phyloP scores from a whole-genome alignment of 139 green algal genomes.

The Coelastrella sp. region DNA sequence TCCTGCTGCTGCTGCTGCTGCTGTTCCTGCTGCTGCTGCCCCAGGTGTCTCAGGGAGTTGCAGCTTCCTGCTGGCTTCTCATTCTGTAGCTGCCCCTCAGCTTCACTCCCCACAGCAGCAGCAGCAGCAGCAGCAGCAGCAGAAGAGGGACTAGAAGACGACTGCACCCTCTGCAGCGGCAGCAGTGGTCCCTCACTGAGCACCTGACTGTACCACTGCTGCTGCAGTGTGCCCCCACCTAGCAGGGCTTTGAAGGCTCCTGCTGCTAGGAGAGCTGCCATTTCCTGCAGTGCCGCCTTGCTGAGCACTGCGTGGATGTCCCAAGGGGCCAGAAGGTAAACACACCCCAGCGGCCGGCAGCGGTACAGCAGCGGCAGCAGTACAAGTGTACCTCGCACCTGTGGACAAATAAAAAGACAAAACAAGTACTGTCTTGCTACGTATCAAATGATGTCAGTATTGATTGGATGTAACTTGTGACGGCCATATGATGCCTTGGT shows the following conservation, averaged over 20 bases:
- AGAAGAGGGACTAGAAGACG: neutral
- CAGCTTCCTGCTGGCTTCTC: neutral
- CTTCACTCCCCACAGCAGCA: neutral
- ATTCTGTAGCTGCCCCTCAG: neutral
- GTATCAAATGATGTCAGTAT: neutral
- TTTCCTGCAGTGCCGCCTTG: conserved; percentile 46
- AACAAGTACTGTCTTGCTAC: no score
- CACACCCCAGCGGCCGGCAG: conserved; percentile 55
- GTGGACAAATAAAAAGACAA: no score
- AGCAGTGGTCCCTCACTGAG: conserved; percentile 13
- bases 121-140: neutral
- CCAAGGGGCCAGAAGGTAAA: conserved; percentile 56
- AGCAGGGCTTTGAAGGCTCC: conserved; percentile 30
- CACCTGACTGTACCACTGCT: conserved; percentile 26
- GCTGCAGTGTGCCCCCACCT: conserved; percentile 5
- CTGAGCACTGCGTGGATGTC: conserved; percentile 52
- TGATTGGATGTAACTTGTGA: no score
- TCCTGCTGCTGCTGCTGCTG: neutral
- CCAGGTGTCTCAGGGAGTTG: neutral
- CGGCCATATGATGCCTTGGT: neutral
- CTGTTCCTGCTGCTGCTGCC: neutral
- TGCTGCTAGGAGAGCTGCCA: conserved; percentile 41
- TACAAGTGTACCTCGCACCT: conserved; percentile 55
- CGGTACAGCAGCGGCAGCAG: conserved; percentile 57
- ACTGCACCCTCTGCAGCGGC: neutral